These are phyloP conservation scores for Acacia acuminata DNA, from an alignment of 306 rosid species.

Conservation along the genomic window DNA sequence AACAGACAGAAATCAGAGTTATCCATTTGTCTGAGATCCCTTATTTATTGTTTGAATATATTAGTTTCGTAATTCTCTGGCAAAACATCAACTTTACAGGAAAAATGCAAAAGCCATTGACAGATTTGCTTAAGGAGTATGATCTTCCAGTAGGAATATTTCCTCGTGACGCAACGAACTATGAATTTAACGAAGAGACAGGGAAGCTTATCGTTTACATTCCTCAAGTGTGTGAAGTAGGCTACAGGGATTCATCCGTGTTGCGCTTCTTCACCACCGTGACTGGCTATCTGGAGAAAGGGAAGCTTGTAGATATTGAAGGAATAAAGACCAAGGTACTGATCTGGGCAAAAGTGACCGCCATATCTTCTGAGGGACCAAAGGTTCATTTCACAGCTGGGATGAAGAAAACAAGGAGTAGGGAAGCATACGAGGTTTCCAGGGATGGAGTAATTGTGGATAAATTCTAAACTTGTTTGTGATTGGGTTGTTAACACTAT, in stretches of 20 bases:
- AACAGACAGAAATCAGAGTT: not conserved
- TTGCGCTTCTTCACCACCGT: conserved; percentile 74
- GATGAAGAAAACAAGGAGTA: conserved; percentile 85
- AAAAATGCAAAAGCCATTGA: conserved; percentile 88
- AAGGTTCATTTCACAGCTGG: conserved; percentile 86
- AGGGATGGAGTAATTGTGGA: conserved; percentile 80
- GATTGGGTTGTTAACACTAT: conserved; percentile 18
- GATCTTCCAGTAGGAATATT: conserved; percentile 82
- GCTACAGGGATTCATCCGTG: conserved; percentile 82
- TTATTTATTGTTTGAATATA: not conserved
- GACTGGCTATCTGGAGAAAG: conserved; percentile 84
- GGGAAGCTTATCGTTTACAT: conserved; percentile 71
- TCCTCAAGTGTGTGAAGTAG: conserved; percentile 78
- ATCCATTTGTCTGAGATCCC: not conserved
- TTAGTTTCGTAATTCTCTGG: not conserved
- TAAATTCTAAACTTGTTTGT: conserved; percentile 52
- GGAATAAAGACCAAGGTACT: conserved; percentile 94
- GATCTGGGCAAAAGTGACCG: conserved; percentile 85
- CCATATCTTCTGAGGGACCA: conserved; percentile 70
- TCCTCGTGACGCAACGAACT: conserved; percentile 93
- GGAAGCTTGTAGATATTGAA: conserved; percentile 81
- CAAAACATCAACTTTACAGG: conserved; percentile 44
- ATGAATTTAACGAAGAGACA: conserved; percentile 84
- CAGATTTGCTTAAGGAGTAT: conserved; percentile 79
- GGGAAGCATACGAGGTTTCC: conserved; percentile 81